Conservation (phyloP, 257 asterid genomes). For the Verbena officinalis region DNA sequence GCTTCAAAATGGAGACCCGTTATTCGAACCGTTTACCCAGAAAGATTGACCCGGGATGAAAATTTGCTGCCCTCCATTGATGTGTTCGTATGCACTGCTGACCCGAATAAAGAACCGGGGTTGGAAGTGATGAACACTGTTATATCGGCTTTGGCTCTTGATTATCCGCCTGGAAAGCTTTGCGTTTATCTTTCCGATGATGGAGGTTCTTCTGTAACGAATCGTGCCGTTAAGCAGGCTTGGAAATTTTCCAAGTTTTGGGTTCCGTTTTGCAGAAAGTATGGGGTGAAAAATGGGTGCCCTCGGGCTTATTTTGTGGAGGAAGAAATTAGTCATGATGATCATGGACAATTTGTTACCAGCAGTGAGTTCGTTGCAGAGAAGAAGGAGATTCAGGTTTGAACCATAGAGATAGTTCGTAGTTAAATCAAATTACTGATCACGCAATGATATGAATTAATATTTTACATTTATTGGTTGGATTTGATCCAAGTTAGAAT, state of each 20-base stretch:
- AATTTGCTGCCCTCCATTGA: conserved; percentile 55
- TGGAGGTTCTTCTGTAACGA: conserved; percentile 49
- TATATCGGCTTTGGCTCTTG: conserved; percentile 70
- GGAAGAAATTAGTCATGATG: conserved; percentile 10
- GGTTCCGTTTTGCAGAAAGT: conserved; percentile 66
- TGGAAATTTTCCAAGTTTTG: conserved; percentile 48
- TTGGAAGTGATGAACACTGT: conserved; percentile 75
- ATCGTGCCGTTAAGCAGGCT: conserved; percentile 43
- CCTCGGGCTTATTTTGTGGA: conserved; percentile 48
- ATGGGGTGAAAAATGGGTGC: conserved; percentile 46
- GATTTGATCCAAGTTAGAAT: too few species aligned
- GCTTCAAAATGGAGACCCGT: conserved; percentile 56
- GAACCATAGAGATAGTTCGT: background rate
- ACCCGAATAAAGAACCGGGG: conserved; percentile 59
- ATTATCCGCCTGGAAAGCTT: conserved; percentile 63
- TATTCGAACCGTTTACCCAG: conserved; percentile 41
- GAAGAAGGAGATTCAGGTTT: conserved; percentile 38
- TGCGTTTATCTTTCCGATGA: conserved; percentile 66
- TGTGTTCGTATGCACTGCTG: conserved; percentile 67
- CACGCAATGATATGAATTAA: too few species aligned
- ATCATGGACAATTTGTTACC: background rate
- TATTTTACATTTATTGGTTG: too few species aligned
- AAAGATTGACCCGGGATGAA: conserved; percentile 41
- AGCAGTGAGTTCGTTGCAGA: conserved; percentile 20
- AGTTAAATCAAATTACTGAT: too few species aligned